A percentile compares a stretch with the other conserved stretches of the same genome.
phyloP scores from a whole-genome alignment of 768 basidiomycete species.

The Collybia mongolica region DNA sequence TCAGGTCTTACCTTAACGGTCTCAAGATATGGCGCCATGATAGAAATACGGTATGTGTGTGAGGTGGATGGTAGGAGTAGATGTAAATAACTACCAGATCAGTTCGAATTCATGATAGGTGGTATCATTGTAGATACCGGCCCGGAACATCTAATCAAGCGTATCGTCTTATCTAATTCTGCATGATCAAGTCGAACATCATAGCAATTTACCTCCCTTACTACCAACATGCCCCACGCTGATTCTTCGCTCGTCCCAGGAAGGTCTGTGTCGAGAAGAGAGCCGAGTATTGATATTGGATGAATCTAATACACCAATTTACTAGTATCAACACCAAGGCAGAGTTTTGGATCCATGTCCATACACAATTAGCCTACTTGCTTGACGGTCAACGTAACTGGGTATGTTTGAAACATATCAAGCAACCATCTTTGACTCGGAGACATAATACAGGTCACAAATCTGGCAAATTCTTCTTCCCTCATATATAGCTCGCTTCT shows the following conservation, averaged over 20 bases:
- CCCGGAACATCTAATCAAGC: conserved; percentile 24
- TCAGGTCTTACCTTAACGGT: conserved; percentile 54
- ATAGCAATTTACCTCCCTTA: too few relatives aligned
- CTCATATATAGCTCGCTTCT: conserved; percentile 77
- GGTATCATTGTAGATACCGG: too few relatives aligned
- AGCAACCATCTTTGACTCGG: background rate
- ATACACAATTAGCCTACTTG: conserved; percentile 57
- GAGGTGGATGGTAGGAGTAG: background rate
- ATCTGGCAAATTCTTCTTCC: conserved; percentile 81
- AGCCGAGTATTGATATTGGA: background rate
- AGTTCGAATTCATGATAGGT: too few relatives aligned
- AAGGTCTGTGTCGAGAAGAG: conserved; percentile 25
- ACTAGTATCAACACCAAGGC: conserved; percentile 69
- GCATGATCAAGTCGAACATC: conserved; percentile 4
- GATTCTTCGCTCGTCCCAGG: conserved; percentile 74
- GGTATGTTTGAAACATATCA: conserved; percentile 45
- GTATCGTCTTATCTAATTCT: conserved; percentile 10
- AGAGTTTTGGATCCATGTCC: conserved; percentile 81
- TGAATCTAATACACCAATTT: background rate
- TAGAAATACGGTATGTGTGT: conserved; percentile 22
- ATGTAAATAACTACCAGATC: conserved; percentile 2
- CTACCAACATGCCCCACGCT: conserved; percentile 72
- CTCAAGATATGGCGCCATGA: conserved; percentile 72
- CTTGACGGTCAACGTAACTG: conserved; percentile 72
- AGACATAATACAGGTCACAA: conserved; percentile 62